Evolutionary conservation across 2,329 filamentous ascomycete genomes (phyloP).

Genomic region (Trichoderma simmonsii): DNA sequence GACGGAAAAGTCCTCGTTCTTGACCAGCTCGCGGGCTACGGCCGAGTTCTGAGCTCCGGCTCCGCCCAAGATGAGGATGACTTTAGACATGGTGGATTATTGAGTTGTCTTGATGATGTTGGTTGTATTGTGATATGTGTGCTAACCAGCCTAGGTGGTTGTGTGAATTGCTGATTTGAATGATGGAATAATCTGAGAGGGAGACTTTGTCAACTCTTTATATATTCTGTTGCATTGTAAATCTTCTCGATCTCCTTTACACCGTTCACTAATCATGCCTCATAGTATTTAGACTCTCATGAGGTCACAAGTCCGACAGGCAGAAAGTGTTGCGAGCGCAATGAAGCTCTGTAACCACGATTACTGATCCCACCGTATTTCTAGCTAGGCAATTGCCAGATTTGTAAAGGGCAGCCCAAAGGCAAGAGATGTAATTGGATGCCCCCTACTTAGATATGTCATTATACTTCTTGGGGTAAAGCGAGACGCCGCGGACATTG

Average conservation of each 20-base stretch:
- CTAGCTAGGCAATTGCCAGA: background rate
- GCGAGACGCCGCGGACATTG: background rate
- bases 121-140: background rate
- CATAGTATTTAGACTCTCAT: background rate
- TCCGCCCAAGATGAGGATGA: constrained; percentile 10
- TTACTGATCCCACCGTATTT: background rate
- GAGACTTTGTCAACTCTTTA: background rate
- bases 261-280: background rate
- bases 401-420: background rate
- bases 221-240: background rate
- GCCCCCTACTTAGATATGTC: background rate
- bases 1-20: background rate
- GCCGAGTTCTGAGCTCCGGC: background rate
- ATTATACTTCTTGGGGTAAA: background rate
- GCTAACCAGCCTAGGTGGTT: too few species aligned
- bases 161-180: background rate
- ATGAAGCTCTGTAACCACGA: background rate
- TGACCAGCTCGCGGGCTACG: background rate
- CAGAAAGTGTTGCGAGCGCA: background rate
- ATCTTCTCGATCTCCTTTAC: background rate
- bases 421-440: background rate
- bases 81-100: background rate
- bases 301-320: background rate
- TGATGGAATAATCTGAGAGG: background rate
- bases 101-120: background rate